Percentiles rank a stretch among this genome's conserved stretches.
Evolutionary conservation across 1,139 yeast genomes (phyloP).

Genomic region (Magnusiomyces suaveolens): DNA sequence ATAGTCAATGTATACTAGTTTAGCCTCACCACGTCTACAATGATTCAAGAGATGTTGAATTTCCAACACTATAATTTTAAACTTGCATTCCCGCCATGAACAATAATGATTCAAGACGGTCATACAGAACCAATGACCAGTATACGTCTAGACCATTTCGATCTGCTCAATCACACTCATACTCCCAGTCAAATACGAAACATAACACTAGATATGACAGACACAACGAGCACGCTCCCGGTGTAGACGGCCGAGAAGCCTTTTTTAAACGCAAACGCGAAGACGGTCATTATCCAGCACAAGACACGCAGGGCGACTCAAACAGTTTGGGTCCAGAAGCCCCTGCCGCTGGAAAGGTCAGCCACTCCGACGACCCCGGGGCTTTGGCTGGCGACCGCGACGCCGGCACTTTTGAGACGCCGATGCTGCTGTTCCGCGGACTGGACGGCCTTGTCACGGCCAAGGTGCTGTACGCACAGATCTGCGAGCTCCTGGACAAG

Average conservation of each 20-base stretch:
- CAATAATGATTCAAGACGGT: background rate
- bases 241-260: background rate
- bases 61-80: too few species aligned
- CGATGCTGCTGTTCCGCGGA: conserved; percentile 10
- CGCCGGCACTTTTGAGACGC: conserved; percentile 11
- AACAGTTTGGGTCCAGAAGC: background rate
- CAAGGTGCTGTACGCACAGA: background rate
- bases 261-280: background rate
- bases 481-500: background rate
- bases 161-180: too few species aligned
- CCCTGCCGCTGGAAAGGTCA: background rate
- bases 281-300: background rate
- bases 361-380: background rate
- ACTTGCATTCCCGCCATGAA: background rate
- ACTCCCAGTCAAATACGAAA: too few species aligned
- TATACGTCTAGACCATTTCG: too few species aligned
- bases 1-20: too few species aligned
- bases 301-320: background rate
- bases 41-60: too few species aligned
- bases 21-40: too few species aligned
- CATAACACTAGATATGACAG: too few species aligned
- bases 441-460: conserved; percentile 3
- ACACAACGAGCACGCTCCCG: too few species aligned
- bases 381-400: conserved; percentile 6
- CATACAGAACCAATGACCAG: too few species aligned